A percentile compares a stretch with the other conserved stretches of the same genome.
These are phyloP conservation scores for Claviceps fusiformis DNA, from an alignment of 2,329 filamentous ascomycete genomes.

Conservation along the genomic window DNA sequence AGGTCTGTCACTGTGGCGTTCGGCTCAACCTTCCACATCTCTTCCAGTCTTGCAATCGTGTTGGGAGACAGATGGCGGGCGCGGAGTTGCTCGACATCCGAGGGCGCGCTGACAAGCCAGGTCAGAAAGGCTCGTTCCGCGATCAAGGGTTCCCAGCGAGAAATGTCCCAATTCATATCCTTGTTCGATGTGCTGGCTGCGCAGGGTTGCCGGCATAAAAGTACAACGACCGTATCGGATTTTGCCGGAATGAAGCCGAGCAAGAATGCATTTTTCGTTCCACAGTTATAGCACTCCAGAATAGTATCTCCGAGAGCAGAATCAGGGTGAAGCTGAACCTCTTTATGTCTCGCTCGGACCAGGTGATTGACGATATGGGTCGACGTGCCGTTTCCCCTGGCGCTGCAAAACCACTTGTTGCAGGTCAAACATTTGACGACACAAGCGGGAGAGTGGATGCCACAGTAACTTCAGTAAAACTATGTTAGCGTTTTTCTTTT, in stretches of 20 bases:
- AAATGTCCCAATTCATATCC: constrained; percentile 99
- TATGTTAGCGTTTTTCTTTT: not conserved
- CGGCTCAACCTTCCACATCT: constrained; percentile 96
- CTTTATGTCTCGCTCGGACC: constrained; percentile 93
- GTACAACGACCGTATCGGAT: constrained; percentile 93
- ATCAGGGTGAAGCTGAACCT: constrained; percentile 89
- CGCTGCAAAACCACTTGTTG: constrained; percentile 98
- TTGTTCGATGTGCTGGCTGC: constrained; percentile 90
- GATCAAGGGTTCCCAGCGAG: constrained; percentile 92
- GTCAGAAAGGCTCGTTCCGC: constrained; percentile 89
- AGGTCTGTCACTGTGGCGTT: constrained; percentile 79
- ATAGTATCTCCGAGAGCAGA: constrained; percentile 92
- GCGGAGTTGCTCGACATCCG: constrained; percentile 89
- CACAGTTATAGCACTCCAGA: constrained; percentile 97
- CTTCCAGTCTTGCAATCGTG: constrained; percentile 90
- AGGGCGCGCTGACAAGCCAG: constrained; percentile 83
- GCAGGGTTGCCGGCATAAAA: constrained; percentile 92
- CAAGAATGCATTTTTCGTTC: constrained; percentile 97
- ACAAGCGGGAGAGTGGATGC: constrained; percentile 87
- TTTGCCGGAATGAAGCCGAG: constrained; percentile 97
- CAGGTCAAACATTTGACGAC: constrained; percentile 94
- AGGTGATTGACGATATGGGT: constrained; percentile 98
- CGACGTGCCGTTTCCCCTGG: constrained; percentile 87
- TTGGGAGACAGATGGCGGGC: constrained; percentile 86
- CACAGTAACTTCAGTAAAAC: constrained; percentile 60